Conservation (phyloP, 2,329 filamentous ascomycete species). For the Colletotrichum orchidophilum region DNA sequence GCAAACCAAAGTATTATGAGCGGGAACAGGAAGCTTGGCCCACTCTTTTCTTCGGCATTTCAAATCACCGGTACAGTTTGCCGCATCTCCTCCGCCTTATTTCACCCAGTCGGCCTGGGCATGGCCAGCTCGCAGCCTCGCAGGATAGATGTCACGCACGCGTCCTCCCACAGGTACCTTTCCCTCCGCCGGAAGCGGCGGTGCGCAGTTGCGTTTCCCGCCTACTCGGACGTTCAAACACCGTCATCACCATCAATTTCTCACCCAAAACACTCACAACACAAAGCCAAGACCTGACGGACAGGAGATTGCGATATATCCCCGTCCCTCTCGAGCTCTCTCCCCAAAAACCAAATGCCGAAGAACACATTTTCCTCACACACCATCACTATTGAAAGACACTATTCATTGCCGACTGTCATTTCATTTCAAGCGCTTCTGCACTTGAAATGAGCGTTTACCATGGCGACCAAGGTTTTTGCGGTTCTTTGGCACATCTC, state of each 20-base stretch:
- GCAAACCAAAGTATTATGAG: not conserved
- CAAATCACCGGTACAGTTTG: not conserved
- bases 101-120: not conserved
- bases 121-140: not conserved
- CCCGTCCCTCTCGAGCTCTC: not conserved
- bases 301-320: not conserved
- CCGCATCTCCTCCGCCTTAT: not conserved
- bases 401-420: not conserved
- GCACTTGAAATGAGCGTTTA: not conserved
- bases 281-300: not conserved
- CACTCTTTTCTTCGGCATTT: not conserved
- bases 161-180: not conserved
- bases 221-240: not conserved
- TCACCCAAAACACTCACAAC: not conserved
- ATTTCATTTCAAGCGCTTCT: not conserved
- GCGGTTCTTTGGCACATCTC: not conserved
- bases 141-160: not conserved
- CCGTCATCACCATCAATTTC: not conserved
- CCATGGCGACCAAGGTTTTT: not conserved
- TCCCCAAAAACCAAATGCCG: not conserved
- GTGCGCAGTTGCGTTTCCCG: not conserved
- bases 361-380: not conserved
- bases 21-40: not conserved
- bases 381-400: not conserved
- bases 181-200: too few species aligned